phyloP scores from a whole-genome alignment of 2,329 filamentous ascomycete species.

The Penicillium sp. region DNA sequence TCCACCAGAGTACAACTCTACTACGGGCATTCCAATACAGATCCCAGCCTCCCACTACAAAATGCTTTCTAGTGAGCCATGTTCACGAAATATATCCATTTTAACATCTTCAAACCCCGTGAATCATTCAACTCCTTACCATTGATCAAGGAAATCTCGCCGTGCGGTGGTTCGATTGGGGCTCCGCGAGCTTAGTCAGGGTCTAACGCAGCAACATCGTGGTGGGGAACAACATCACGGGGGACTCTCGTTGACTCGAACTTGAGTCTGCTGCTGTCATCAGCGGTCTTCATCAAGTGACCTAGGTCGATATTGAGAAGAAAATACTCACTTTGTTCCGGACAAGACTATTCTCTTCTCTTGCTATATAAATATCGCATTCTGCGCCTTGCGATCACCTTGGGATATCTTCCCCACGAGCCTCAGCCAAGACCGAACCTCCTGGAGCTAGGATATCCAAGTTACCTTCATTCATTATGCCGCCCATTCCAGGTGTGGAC shows the following conservation, averaged over 20 bases:
- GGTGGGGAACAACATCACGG: background rate
- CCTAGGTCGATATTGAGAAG: background rate
- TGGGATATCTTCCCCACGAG: background rate
- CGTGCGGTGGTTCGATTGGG: background rate
- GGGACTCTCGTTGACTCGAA: background rate
- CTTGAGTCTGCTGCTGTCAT: background rate
- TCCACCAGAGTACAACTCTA: too few species aligned
- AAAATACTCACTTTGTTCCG: background rate
- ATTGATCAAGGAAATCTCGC: background rate
- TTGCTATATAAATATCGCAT: background rate
- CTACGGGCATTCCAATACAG: too few species aligned
- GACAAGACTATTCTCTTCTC: background rate
- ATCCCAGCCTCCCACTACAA: too few species aligned
- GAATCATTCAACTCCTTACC: too few species aligned
- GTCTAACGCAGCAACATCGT: background rate
- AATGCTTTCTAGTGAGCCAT: too few species aligned
- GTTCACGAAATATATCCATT: too few species aligned
- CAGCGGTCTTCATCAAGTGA: background rate
- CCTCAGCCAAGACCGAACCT: background rate
- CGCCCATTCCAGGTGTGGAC: slow-evolving; percentile 36
- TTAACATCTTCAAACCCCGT: too few species aligned
- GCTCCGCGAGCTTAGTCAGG: background rate
- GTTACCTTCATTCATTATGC: slow-evolving; percentile 34
- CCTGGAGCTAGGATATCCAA: background rate
- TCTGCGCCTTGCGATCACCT: background rate